Evolutionary conservation across 2,329 filamentous ascomycete species (phyloP).

Genomic region (Xylariaceae sp.): DNA sequence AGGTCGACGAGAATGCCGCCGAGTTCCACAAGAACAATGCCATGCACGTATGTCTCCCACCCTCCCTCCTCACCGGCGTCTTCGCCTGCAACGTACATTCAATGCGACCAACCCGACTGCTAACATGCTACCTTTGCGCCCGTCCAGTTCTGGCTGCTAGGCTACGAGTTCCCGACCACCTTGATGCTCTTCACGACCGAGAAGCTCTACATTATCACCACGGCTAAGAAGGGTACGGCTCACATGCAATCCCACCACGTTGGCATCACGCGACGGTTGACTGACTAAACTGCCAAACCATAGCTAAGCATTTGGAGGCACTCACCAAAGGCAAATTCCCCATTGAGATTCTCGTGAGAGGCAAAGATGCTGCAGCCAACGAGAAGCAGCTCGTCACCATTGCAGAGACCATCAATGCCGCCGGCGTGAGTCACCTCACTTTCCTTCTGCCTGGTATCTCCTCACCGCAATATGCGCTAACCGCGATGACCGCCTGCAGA

Average conservation of each 20-base stretch:
- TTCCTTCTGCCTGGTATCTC: neutral
- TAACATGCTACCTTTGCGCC: neutral
- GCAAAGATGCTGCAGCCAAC: slow-evolving; percentile 89
- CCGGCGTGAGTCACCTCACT: slow-evolving; percentile 64
- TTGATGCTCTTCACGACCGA: slow-evolving; percentile 90
- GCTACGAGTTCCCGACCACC: slow-evolving; percentile 97
- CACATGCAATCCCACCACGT: neutral
- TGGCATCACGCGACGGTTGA: neutral
- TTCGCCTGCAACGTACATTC: neutral
- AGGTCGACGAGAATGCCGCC: slow-evolving; percentile 76
- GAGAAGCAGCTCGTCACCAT: slow-evolving; percentile 85
- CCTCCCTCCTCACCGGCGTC: neutral
- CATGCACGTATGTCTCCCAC: slow-evolving; percentile 69
- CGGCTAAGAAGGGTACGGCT: slow-evolving; percentile 83
- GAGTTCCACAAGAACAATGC: slow-evolving; percentile 95
- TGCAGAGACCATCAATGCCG: slow-evolving; percentile 78
- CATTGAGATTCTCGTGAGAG: slow-evolving; percentile 85
- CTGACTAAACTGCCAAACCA: slow-evolving; percentile 33
- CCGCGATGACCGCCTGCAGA: slow-evolving; percentile 45
- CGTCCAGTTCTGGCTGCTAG: slow-evolving; percentile 88
- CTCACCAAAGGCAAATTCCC: slow-evolving; percentile 90
- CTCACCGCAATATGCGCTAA: slow-evolving; percentile 13
- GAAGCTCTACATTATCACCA: slow-evolving; percentile 87
- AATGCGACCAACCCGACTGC: neutral
- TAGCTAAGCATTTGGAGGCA: slow-evolving; percentile 88